Conservation (phyloP, 257 asterid genomes). For the Capsicum rhomboideum region DNA sequence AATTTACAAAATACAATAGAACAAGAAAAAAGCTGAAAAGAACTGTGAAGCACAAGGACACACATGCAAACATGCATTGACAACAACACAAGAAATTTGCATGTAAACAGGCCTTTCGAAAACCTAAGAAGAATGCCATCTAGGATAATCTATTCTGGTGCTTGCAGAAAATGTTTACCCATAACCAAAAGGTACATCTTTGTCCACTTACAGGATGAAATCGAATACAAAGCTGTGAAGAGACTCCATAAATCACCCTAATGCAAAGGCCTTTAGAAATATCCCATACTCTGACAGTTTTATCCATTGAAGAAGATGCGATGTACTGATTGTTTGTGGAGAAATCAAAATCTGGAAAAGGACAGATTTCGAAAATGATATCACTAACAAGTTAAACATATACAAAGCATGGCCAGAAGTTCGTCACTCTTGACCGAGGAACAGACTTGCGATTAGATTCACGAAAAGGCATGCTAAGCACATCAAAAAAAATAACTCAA, state of each 20-base stretch:
- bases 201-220: conserved; percentile 84
- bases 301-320: conserved; percentile 86
- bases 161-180: background rate
- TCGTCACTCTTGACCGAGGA: background rate
- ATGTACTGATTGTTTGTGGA: conserved; percentile 90
- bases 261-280: conserved; percentile 83
- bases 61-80: background rate
- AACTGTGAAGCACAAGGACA: background rate
- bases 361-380: conserved; percentile 13
- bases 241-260: conserved; percentile 88
- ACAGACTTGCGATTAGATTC: background rate
- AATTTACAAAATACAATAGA: background rate
- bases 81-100: background rate
- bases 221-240: conserved; percentile 87
- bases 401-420: background rate
- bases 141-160: background rate
- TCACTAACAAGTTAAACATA: background rate
- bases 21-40: too few relatives aligned
- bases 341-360: conserved; percentile 89
- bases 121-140: background rate
- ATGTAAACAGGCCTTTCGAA: background rate
- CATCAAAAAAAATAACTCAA: background rate
- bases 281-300: conserved; percentile 97
- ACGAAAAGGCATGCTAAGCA: background rate
- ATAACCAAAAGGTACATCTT: background rate